Evolutionary conservation across 139 green algal species (phyloP), one percentile per base, ranked within the genome.

Genomic region (Chloropicon primus): DNA sequence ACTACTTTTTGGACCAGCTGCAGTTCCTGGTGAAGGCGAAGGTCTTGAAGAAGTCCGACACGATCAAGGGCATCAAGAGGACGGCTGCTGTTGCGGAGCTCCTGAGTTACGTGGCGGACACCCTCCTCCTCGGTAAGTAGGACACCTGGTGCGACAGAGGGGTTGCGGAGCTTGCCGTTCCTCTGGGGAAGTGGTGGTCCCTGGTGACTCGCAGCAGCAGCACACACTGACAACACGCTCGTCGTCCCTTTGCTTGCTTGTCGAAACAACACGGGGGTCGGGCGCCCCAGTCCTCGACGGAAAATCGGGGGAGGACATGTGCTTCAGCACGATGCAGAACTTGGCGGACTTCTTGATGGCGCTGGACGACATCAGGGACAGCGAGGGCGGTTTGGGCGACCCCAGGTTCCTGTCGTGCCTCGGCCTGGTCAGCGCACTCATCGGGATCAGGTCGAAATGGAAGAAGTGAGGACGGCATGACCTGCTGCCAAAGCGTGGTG

Each of bases 1-100:
- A 96, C 81, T 94, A 93, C 85, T 96, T 96, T 76, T 71, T 91
- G 1, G 90, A 94, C 74, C 91, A 96, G 81, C 78, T 92, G 5
- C 41, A 62, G 41, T 62, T 62, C 17, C 17, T 62, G 5, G 41
- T 62, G 10, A 62, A 62, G 41, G 41, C 41, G 41, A 62, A 62
- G 41, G 41, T 62, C 17, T 17, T 62, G 10, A 62, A 62, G 17
- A 62, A 62, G 41, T 62, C 41, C 10, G 41, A 62, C 41, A 17
- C 41, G 41, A 62, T 62, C 41, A 62, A 62, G 41, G 17, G 10
- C 10, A 5, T 62, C 10, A 62, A 17, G 41, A 62, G 17, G 41
- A 62, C 41, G 41, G 41, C 41, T 17, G 41, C 41, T 5, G 41
- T 62, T 17, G 41, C 41, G 5, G 41, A 62, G 41, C 41, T 62